Evolutionary conservation across 129 eudicot species (phyloP).

Genomic region (Arctium lappa): DNA sequence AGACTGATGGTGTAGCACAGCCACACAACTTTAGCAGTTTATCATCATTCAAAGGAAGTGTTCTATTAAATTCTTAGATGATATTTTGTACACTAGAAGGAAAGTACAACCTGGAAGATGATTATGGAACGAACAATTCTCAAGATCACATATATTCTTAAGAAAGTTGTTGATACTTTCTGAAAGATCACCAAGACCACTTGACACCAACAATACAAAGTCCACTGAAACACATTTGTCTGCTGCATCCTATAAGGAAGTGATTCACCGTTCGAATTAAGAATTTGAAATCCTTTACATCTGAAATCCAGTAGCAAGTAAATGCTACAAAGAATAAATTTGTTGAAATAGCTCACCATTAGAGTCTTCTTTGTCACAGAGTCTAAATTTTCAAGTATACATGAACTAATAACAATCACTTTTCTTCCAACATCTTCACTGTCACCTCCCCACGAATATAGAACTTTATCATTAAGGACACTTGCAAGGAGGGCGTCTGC

Average conservation of each 20-base stretch:
- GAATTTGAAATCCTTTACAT: background rate
- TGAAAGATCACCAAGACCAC: constrained; percentile 45
- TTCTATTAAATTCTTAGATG: background rate
- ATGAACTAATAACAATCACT: constrained; percentile 63
- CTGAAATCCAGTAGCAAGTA: background rate
- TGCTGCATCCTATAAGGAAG: constrained; percentile 63
- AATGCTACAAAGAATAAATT: constrained; percentile 2
- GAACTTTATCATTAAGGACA: constrained; percentile 56
- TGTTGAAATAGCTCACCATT: constrained; percentile 44
- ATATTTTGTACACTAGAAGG: background rate
- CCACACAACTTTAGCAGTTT: background rate
- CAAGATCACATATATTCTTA: constrained; percentile 67
- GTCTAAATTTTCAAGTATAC: constrained; percentile 49
- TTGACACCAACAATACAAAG: constrained; percentile 52
- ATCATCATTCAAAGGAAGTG: constrained; percentile 3
- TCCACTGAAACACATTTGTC: constrained; percentile 77
- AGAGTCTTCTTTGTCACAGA: constrained; percentile 48
- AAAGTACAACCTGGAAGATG: constrained; percentile 57
- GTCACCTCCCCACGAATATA: constrained; percentile 68
- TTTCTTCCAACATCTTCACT: constrained; percentile 64
- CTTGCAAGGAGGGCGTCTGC: constrained; percentile 64
- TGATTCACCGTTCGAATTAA: background rate
- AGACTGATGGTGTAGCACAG: background rate
- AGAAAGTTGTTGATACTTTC: constrained; percentile 53
- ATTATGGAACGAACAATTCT: constrained; percentile 72